Conservation (phyloP, 2,329 filamentous ascomycete genomes). For the Neofusicoccum kwambonambiense region DNA sequence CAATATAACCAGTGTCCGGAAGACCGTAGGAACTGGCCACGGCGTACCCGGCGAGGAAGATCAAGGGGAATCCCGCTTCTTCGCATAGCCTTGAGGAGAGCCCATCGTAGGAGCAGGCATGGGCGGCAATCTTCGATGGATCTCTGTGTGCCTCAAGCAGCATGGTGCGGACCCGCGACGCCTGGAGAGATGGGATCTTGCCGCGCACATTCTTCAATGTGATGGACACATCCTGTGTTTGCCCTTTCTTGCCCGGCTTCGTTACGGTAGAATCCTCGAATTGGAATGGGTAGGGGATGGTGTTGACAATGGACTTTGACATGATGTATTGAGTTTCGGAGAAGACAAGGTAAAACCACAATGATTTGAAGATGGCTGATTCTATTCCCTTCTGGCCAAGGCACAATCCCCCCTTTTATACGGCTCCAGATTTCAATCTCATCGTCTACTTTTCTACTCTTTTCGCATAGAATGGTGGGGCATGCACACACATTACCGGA, state of each 20-base stretch:
- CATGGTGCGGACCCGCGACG: conserved; percentile 40
- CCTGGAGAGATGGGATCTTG: conserved; percentile 39
- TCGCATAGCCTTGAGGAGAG: conserved; percentile 46
- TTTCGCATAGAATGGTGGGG: not conserved
- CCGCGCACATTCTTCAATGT: conserved; percentile 36
- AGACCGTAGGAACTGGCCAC: conserved; percentile 43
- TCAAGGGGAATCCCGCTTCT: conserved; percentile 47
- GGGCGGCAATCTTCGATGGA: conserved; percentile 46
- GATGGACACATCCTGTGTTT: conserved; percentile 19
- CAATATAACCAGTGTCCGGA: conserved; percentile 52
- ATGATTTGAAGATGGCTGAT: not conserved
- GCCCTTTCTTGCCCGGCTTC: not conserved
- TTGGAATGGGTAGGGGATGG: conserved; percentile 34
- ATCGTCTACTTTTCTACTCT: not conserved
- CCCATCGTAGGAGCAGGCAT: conserved; percentile 45
- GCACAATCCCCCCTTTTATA: not conserved
- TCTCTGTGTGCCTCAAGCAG: conserved; percentile 40
- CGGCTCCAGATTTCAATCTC: not conserved
- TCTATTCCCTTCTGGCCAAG: not conserved
- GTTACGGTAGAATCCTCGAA: conserved; percentile 22
- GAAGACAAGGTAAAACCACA: not conserved
- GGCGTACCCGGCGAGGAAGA: conserved; percentile 47
- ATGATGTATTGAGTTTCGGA: conserved; percentile 18
- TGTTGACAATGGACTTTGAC: conserved; percentile 33
- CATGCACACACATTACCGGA: not conserved